phyloP scores from a whole-genome alignment of 176 grass and related monocot species.

The Ananas comosus region DNA sequence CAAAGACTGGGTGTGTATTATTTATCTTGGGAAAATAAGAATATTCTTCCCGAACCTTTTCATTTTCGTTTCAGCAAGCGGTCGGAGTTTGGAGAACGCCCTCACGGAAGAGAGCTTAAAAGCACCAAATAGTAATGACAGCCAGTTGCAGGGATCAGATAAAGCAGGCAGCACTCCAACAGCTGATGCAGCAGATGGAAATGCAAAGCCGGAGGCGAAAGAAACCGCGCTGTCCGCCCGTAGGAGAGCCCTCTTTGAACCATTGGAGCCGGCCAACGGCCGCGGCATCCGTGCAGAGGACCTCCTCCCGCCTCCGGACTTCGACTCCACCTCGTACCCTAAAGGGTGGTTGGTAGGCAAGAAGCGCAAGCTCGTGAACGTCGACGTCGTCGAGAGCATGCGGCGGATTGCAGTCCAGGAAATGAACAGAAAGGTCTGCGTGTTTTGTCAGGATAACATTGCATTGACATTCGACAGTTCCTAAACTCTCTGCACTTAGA shows the following conservation, averaged over 20 bases:
- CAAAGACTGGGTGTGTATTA: too few species aligned
- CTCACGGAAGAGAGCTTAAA: constrained; percentile 22
- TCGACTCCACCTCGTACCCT: constrained; percentile 64
- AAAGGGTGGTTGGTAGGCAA: constrained; percentile 93
- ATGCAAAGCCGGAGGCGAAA: constrained; percentile 22
- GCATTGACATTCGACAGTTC: too few species aligned
- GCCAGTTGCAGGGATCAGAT: not conserved
- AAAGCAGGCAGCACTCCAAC: constrained; percentile 14
- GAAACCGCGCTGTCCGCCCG: constrained; percentile 53
- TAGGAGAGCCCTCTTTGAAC: constrained; percentile 77
- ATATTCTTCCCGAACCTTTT: not conserved
- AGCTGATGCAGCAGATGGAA: constrained; percentile 11
- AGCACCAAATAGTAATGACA: constrained; percentile 7
- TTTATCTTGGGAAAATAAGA: not conserved
- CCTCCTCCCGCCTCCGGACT: constrained; percentile 92
- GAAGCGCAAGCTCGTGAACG: constrained; percentile 96
- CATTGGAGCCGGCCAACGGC: constrained; percentile 46
- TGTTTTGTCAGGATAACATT: not conserved
- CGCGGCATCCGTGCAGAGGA: constrained; percentile 30
- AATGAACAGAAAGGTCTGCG: constrained; percentile 95
- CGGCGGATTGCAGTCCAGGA: constrained; percentile 81
- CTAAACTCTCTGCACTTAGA: not conserved
- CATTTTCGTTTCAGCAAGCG: constrained; percentile 34
- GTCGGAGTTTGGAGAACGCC: constrained; percentile 49
- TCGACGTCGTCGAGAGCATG: constrained; percentile 99